Conservation (phyloP, 2,329 filamentous ascomycete species). For the Fusarium tupiense region DNA sequence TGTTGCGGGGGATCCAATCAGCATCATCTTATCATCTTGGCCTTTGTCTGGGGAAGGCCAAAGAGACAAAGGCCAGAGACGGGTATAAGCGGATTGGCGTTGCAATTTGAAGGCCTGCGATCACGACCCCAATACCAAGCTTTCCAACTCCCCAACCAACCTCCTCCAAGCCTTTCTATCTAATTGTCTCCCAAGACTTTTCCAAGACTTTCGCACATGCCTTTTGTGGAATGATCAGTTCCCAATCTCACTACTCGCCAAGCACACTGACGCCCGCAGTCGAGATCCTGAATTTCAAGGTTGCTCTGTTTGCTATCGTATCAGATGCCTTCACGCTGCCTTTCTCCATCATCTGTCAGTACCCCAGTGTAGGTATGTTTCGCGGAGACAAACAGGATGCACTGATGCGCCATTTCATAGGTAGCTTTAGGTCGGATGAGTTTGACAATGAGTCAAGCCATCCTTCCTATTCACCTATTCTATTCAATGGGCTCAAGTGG, state of each 20-base stretch:
- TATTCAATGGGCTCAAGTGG: constrained; percentile 30
- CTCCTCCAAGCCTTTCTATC: constrained; percentile 11
- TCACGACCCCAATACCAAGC: constrained; percentile 28
- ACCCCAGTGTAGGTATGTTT: background rate
- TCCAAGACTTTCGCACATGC: constrained; percentile 30
- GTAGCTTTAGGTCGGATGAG: background rate
- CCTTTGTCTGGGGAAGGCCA: constrained; percentile 35
- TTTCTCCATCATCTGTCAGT: background rate
- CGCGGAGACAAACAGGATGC: background rate
- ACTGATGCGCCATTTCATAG: background rate
- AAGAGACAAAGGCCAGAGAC: constrained; percentile 9
- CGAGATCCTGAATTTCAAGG: constrained; percentile 2
- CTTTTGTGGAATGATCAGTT: constrained; percentile 17
- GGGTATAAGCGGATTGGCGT: constrained; percentile 26
- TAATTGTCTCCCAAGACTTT: constrained; percentile 16
- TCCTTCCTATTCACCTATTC: constrained; percentile 5
- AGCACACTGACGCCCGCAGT: constrained; percentile 18
- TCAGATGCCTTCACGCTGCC: background rate
- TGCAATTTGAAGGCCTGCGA: background rate
- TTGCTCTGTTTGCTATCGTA: background rate
- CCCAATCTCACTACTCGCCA: constrained; percentile 15
- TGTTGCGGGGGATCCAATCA: constrained; percentile 27
- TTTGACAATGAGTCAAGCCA: background rate
- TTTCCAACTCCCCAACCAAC: constrained; percentile 18
- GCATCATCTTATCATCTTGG: constrained; percentile 21